Conservation (phyloP, 805 yeast species). For the Metschnikowia reukaufii region DNA sequence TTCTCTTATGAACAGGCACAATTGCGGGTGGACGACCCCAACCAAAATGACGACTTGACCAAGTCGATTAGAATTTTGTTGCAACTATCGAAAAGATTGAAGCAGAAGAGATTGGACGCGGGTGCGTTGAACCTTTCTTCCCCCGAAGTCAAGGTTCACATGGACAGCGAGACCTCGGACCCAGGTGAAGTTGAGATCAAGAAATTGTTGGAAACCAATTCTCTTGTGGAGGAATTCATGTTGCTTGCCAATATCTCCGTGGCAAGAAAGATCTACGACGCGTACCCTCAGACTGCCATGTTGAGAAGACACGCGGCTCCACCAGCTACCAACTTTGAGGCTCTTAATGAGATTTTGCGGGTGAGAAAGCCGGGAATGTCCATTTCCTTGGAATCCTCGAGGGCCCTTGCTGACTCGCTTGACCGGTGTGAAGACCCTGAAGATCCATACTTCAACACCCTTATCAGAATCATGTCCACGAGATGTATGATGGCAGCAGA, state of each 20-base stretch:
- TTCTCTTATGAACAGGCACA: conserved; percentile 95
- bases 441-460: conserved; percentile 90
- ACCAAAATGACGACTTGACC: conserved; percentile 80
- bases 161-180: conserved; percentile 96
- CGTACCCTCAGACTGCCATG: conserved; percentile 98
- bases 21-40: conserved; percentile 75
- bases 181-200: conserved; percentile 95
- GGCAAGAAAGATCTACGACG: conserved; percentile 86
- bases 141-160: conserved; percentile 96
- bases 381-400: conserved; percentile 80
- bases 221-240: conserved; percentile 98
- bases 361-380: conserved; percentile 69
- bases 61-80: conserved; percentile 83
- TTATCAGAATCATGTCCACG: conserved; percentile 94
- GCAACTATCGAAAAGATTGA: conserved; percentile 75
- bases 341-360: conserved; percentile 82
- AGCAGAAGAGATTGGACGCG: conserved; percentile 82
- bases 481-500: conserved; percentile 99
- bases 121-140: conserved; percentile 97
- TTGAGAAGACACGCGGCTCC: conserved; percentile 98
- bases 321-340: conserved; percentile 89
- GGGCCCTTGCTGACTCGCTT: conserved; percentile 88
- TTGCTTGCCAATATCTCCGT: conserved; percentile 94
- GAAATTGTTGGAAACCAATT: conserved; percentile 83
- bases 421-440: conserved; percentile 81